Percentiles rank a stretch among this genome's conserved stretches.
phyloP scores from a whole-genome alignment of 2,329 filamentous ascomycete species.

The Zelopaecilomyces penicillatus region DNA sequence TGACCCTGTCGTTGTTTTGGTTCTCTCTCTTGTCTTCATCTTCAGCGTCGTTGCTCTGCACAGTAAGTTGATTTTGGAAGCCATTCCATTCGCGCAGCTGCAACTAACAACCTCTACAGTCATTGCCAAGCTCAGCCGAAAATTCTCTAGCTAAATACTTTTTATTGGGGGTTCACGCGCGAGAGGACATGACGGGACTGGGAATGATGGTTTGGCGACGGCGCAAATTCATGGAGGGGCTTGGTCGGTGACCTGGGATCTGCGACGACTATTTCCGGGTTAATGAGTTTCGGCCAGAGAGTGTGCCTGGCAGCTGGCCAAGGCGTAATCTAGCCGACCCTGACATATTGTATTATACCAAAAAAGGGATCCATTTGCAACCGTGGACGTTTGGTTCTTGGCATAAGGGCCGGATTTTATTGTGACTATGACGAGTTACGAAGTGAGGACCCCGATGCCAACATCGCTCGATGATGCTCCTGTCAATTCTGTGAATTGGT shows the following conservation, averaged over 20 bases:
- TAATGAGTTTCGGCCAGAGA: constrained; percentile 6
- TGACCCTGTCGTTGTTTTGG: constrained; percentile 93
- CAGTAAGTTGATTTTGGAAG: constrained; percentile 52
- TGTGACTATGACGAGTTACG: no score
- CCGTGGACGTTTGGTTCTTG: background rate
- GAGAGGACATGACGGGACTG: background rate
- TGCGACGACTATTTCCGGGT: background rate
- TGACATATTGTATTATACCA: constrained; percentile 11
- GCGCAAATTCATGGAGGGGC: constrained; percentile 3
- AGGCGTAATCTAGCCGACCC: constrained; percentile 7
- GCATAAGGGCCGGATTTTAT: no score
- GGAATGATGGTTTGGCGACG: constrained; percentile 3
- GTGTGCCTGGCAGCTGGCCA: constrained; percentile 5
- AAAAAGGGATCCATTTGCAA: constrained; percentile 4
- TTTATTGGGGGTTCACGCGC: background rate
- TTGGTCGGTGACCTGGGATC: constrained; percentile 1
- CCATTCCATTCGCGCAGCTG: background rate
- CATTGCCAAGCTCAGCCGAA: constrained; percentile 89
- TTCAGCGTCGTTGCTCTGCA: constrained; percentile 97
- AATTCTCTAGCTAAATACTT: constrained; percentile 58
- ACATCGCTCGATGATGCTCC: no score
- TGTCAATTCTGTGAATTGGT: no score
- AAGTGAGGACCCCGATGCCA: no score
- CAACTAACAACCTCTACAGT: constrained; percentile 45
- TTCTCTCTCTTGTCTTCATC: constrained; percentile 95